Base-by-base conservation (phyloP, 768 basidiomycete species). In the Russula vinacea region DNA sequence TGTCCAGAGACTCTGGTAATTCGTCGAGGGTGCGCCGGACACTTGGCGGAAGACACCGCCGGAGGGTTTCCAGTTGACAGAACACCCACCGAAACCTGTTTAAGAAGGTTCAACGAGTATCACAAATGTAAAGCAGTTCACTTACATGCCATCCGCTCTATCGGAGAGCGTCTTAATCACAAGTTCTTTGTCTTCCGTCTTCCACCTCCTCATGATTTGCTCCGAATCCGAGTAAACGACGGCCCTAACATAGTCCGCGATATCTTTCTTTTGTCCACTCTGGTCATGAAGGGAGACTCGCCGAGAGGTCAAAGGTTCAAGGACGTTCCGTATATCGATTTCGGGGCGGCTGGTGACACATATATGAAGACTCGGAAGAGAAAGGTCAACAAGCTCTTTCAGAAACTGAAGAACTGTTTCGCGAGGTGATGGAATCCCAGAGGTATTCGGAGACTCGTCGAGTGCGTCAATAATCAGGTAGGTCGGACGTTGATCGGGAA, bases 391-490 rank as follows among this genome's bases (percentile, higher is more conserved):
- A 16, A 50, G 49, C 3, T 50, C 49, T 29, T 50, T 13, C 35
- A 35, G 6, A 35, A 62, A 17, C 32, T 45, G 17, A 6, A 57
- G 33, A 35, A 56, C 37, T 1, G 14, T 13, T 52, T 45, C 56
- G 4, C 62, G 56, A 10, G 47, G 32, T 1, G 62, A 33, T 29
- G 40, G 54, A 4, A 50, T 26, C 1, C 54, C 54, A 17, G 55
- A 33, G 19, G 26, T 33, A 5, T n/a, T 9, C 19, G 62, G 47
- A 33, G 56, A 42, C 19, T 62, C 62, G 13, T 62, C 62, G 17
- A 62, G 24, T 0, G 56, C 62, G 32, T 62, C 62, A 1, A 58
- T 4, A 10, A 56, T 49, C 19, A 62, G 33, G 44, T 62, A 62
- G 16, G 45, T 42, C 2, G 33, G 52, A 24, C 8, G 4, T 33